These are phyloP conservation scores for Fusarium piperis DNA, from an alignment of 2,329 filamentous ascomycete species.

Conservation along the genomic window DNA sequence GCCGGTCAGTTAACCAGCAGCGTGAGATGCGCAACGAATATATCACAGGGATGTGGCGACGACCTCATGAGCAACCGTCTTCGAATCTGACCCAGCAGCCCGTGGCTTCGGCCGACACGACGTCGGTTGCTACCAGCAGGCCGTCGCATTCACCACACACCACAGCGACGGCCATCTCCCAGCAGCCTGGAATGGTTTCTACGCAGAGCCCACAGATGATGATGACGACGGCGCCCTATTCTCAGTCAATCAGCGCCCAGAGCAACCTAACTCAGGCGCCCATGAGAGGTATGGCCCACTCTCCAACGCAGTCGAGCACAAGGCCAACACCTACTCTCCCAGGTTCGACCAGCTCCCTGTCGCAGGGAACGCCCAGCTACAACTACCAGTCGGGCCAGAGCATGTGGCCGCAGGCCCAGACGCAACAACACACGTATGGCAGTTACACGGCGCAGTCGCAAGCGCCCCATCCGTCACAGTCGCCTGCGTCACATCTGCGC, in stretches of 20 bases:
- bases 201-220: conserved; percentile 74
- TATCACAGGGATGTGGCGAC: conserved; percentile 82
- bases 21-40: conserved; percentile 83
- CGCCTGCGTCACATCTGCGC: conserved; percentile 68
- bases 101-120: conserved; percentile 53
- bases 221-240: conserved; percentile 73
- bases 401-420: conserved; percentile 75
- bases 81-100: conserved; percentile 59
- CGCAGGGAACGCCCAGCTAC: conserved; percentile 64
- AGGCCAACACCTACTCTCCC: conserved; percentile 65
- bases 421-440: conserved; percentile 65
- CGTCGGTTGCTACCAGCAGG: conserved; percentile 60
- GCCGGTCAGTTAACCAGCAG: conserved; percentile 83
- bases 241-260: conserved; percentile 76
- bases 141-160: conserved; percentile 68
- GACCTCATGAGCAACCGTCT: conserved; percentile 80
- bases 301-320: conserved; percentile 68
- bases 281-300: conserved; percentile 72
- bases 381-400: conserved; percentile 68
- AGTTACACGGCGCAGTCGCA: conserved; percentile 64
- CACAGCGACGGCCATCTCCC: conserved; percentile 62
- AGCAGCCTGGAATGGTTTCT: conserved; percentile 67
- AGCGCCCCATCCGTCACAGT: conserved; percentile 61
- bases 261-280: conserved; percentile 77
- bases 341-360: conserved; percentile 62